A percentile compares a stretch with the other conserved stretches of the same genome.
These are phyloP conservation scores for Chondrus crispus DNA, from an alignment of 23 red algal species.

Conservation along the genomic window DNA sequence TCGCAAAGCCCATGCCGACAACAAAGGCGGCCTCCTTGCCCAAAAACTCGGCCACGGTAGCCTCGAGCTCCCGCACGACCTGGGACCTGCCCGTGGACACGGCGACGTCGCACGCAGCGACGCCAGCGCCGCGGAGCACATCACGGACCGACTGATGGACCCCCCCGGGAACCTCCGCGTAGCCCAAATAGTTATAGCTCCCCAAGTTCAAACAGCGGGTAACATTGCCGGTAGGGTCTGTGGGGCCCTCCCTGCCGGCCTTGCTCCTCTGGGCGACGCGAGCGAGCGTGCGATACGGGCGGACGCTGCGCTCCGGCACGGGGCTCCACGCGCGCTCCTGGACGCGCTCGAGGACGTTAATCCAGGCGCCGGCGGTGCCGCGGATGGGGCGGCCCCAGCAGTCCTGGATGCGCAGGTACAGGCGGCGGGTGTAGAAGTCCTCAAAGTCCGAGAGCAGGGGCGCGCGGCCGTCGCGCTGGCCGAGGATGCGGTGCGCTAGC, in stretches of 20 bases:
- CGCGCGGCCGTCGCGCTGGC: slow-evolving; percentile 45
- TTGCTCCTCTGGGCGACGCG: neutral
- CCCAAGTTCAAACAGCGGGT: slow-evolving; percentile 81
- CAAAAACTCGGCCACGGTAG: slow-evolving; percentile 80
- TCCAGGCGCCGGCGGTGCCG: slow-evolving; percentile 86
- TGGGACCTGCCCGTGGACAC: slow-evolving; percentile 56
- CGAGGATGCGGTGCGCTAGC: neutral
- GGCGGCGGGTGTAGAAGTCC: slow-evolving; percentile 96
- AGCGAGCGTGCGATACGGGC: neutral
- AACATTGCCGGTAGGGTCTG: slow-evolving; percentile 25
- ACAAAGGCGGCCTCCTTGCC: slow-evolving; percentile 88
- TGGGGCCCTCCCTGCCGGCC: neutral
- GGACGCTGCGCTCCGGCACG: neutral
- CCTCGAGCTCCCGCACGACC: slow-evolving; percentile 77
- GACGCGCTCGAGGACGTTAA: slow-evolving; percentile 73
- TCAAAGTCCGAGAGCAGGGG: slow-evolving; percentile 86
- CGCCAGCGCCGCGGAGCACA: slow-evolving; percentile 64
- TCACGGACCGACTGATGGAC: slow-evolving; percentile 68
- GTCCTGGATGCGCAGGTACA: slow-evolving; percentile 91
- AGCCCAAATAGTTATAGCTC: slow-evolving; percentile 98
- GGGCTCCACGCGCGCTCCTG: slow-evolving; percentile 48
- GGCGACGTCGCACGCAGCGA: slow-evolving; percentile 61
- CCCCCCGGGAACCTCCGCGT: slow-evolving; percentile 96
- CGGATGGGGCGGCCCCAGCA: slow-evolving; percentile 96
- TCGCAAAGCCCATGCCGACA: slow-evolving; percentile 98